These are phyloP conservation scores for Lathyrus aphaca DNA, from an alignment of 306 rosid species.

Conservation along the genomic window DNA sequence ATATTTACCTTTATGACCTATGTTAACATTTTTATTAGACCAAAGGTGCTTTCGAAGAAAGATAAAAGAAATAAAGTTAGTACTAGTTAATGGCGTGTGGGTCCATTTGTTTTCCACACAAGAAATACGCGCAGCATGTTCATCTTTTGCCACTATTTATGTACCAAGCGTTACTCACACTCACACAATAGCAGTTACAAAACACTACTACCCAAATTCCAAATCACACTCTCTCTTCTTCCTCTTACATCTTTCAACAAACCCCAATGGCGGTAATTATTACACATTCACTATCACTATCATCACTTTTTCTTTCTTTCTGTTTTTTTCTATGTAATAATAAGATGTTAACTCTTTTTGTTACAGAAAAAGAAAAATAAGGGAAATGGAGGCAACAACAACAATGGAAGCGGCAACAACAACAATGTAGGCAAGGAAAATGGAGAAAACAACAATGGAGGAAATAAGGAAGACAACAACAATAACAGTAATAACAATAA, in stretches of 20 bases:
- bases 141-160: not conserved
- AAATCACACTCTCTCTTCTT: not conserved
- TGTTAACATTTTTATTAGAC: too few relatives aligned
- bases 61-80: not conserved
- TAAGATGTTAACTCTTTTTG: not conserved
- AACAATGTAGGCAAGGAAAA: not conserved
- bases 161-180: not conserved
- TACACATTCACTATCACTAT: not conserved
- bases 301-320: not conserved
- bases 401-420: not conserved
- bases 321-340: not conserved
- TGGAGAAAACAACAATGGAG: not conserved
- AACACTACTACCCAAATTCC: not conserved
- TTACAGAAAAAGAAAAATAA: conserved; percentile 17
- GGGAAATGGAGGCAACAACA: not conserved
- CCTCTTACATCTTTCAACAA: not conserved
- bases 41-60: not conserved
- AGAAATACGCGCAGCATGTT: conserved; percentile 12
- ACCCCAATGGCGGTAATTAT: not conserved
- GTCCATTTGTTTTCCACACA: not conserved
- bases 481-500: not conserved
- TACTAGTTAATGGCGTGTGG: not conserved
- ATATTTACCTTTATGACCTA: too few relatives aligned
- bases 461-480: not conserved
- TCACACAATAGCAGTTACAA: not conserved